A percentile compares a stretch with the other conserved stretches of the same genome.
Evolutionary conservation across 306 rosid genomes (phyloP).

Genomic region (Phaseolus lunatus): DNA sequence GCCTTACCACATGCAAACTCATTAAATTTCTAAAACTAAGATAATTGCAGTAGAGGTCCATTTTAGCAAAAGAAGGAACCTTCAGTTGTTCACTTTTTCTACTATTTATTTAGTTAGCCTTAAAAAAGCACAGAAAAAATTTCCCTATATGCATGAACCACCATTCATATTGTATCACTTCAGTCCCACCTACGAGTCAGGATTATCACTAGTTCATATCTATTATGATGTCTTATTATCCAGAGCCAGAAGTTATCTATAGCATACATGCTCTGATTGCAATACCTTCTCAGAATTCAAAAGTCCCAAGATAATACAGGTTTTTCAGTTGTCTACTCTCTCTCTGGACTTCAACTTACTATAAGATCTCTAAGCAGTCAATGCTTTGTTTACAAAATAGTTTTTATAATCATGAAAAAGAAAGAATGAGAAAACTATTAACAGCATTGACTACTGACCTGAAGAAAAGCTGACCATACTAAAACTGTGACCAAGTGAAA

Average conservation of each 20-base stretch:
- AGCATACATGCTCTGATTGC: conserved; percentile 1
- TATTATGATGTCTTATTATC: conserved; percentile 33
- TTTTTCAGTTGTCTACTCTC: conserved; percentile 2
- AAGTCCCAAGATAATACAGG: conserved; percentile 33
- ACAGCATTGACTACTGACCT: background rate
- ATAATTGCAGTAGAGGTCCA: conserved; percentile 4
- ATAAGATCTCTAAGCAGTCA: conserved; percentile 5
- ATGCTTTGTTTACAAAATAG: background rate
- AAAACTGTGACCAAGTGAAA: background rate
- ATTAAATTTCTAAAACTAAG: conserved; percentile 22
- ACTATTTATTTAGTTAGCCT: too few relatives aligned
- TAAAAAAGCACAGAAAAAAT: too few relatives aligned
- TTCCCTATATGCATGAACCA: conserved; percentile 22
- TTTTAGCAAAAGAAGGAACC: too few relatives aligned
- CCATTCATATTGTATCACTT: conserved; percentile 6
- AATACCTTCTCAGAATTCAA: conserved; percentile 13
- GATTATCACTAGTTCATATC: conserved; percentile 3
- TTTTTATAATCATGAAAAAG: background rate
- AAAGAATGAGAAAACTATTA: background rate
- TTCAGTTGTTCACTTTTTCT: too few relatives aligned
- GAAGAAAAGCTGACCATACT: conserved; percentile 18
- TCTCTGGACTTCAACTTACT: conserved; percentile 21
- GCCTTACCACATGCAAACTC: background rate
- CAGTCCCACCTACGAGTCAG: conserved; percentile 17
- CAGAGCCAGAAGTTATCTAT: conserved; percentile 18